Percentiles rank a stretch among this genome's conserved stretches.
Evolutionary conservation across 1,284 basidiomycete species (phyloP).

Genomic region (Malassezia pachydermatis): DNA sequence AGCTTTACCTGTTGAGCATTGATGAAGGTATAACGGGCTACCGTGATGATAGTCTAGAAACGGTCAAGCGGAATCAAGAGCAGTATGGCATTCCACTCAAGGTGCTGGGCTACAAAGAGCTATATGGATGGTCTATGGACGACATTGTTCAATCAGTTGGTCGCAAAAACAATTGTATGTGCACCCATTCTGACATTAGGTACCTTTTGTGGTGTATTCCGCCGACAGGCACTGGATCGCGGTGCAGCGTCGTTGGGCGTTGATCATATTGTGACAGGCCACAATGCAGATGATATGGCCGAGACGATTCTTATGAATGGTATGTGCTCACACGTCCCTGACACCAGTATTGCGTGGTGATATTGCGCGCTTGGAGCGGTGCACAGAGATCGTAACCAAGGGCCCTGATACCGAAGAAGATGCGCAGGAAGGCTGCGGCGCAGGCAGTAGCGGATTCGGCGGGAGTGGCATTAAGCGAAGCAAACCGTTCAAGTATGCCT

Average conservation of each 20-base stretch:
- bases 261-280: constrained; percentile 96
- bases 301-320: constrained; percentile 99
- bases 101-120: constrained; percentile 86
- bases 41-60: constrained; percentile 94
- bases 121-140: constrained; percentile 99
- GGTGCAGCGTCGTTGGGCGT: constrained; percentile 79
- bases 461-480: constrained; percentile 80
- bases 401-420: constrained; percentile 28
- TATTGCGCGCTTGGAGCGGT: constrained; percentile 82
- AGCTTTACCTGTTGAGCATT: constrained; percentile 86
- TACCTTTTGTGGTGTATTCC: constrained; percentile 96
- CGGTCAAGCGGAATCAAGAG: constrained; percentile 90
- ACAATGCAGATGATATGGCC: constrained; percentile 97
- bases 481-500: constrained; percentile 96
- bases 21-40: constrained; percentile 99
- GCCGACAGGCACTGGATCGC: constrained; percentile 86
- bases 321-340: no score
- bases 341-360: constrained; percentile 98
- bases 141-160: constrained; percentile 84
- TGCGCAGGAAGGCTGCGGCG: constrained; percentile 47
- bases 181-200: constrained; percentile 37
- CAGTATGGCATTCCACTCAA: constrained; percentile 93
- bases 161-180: constrained; percentile 83
- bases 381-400: constrained; percentile 69
- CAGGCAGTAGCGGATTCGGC: constrained; percentile 18